Percentiles rank a stretch among this genome's conserved stretches.
These are phyloP conservation scores for Tolypocladium tundrense DNA, from an alignment of 2,329 filamentous ascomycete species.

Conservation along the genomic window DNA sequence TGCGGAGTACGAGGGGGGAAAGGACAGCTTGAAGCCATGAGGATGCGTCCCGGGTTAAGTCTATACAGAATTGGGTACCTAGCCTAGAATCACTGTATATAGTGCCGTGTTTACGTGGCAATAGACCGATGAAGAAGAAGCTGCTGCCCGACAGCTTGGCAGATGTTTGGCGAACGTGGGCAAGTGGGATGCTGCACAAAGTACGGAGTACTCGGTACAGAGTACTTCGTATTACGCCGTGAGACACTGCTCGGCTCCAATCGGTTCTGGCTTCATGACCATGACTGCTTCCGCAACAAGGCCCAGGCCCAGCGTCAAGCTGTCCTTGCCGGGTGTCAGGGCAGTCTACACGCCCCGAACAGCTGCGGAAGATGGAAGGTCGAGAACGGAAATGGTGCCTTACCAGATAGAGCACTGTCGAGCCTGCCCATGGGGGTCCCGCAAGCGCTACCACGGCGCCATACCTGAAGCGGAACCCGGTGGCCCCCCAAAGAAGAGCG, in stretches of 20 bases:
- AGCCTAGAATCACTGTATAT: neutral
- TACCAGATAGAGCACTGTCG: neutral
- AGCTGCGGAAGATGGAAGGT: neutral
- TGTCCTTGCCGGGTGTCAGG: neutral
- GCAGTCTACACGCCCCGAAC: neutral
- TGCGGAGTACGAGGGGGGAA: conserved; percentile 62
- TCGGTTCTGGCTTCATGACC: neutral
- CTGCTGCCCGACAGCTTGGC: neutral
- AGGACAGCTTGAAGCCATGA: conserved; percentile 44
- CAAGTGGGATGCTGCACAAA: neutral
- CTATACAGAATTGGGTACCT: neutral
- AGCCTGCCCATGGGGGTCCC: neutral
- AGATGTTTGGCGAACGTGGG: neutral
- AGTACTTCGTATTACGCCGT: no score
- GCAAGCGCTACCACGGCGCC: neutral
- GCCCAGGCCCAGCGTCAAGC: neutral
- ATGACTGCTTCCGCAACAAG: neutral
- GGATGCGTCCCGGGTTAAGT: neutral
- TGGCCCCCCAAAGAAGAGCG: neutral
- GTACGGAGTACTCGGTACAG: no score
- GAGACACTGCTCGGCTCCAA: neutral
- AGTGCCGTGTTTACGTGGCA: neutral
- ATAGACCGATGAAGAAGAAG: neutral
- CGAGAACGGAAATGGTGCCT: neutral
- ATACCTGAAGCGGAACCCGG: neutral